These are phyloP conservation scores for Wickerhamiella nectarea DNA, from an alignment of 805 yeast species.

Conservation along the genomic window DNA sequence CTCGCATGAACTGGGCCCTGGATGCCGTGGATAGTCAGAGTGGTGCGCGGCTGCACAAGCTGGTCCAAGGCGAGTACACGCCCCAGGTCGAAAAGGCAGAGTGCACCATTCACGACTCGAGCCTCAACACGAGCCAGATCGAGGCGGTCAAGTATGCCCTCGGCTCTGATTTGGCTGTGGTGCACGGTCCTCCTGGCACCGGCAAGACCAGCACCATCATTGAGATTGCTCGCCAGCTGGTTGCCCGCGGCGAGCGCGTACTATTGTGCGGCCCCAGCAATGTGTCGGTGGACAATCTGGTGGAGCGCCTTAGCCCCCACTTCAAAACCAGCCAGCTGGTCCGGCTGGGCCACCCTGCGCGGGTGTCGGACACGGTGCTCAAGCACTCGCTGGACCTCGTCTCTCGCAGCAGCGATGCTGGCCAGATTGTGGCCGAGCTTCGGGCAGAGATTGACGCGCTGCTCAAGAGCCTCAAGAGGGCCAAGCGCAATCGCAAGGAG, in stretches of 20 bases:
- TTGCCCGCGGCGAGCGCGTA: slow-evolving; percentile 40
- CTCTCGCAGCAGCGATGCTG: slow-evolving; percentile 43
- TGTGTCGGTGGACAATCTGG: slow-evolving; percentile 77
- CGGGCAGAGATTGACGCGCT: slow-evolving; percentile 49
- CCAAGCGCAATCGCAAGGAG: slow-evolving; percentile 43
- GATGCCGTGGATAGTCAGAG: slow-evolving; percentile 24
- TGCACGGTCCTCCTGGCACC: slow-evolving; percentile 77
- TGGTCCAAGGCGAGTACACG: neutral
- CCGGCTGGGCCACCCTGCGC: slow-evolving; percentile 88
- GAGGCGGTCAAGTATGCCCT: slow-evolving; percentile 58
- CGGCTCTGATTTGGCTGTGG: slow-evolving; percentile 35
- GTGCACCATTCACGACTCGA: slow-evolving; percentile 30
- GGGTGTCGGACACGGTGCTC: slow-evolving; percentile 47
- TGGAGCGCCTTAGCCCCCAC: slow-evolving; percentile 51
- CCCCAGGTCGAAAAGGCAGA: slow-evolving; percentile 7
- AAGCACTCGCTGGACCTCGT: slow-evolving; percentile 67
- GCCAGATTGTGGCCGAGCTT: slow-evolving; percentile 52
- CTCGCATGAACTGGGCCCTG: slow-evolving; percentile 64
- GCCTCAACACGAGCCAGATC: slow-evolving; percentile 56
- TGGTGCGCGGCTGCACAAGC: neutral
- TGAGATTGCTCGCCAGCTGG: slow-evolving; percentile 64
- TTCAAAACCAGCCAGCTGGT: slow-evolving; percentile 40
- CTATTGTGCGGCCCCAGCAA: slow-evolving; percentile 92
- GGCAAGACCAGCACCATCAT: slow-evolving; percentile 77
- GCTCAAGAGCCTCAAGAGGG: slow-evolving; percentile 45